Evolutionary conservation across 257 asterid species (phyloP), one percentile per base, ranked within the genome.

Genomic region (Solanum paucissectum): DNA sequence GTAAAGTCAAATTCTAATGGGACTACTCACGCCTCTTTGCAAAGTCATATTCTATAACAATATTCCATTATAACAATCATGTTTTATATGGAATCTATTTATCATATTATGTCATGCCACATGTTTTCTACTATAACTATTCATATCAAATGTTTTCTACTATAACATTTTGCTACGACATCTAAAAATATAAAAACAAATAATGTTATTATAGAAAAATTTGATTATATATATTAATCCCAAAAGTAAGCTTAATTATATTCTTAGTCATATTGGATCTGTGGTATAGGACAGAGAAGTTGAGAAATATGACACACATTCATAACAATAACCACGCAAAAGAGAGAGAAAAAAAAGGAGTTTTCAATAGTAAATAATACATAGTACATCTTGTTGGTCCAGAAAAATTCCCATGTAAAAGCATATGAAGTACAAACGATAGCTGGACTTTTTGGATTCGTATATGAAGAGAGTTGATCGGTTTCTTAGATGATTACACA

Each of bases 1-100:
- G 1, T 6, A 2, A 55, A 18, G 64, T 55, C 64, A 55, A 18
- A 18, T 55, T 58, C 7, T 74, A n/a, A n/a, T 4, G 7, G 71
- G 16, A n/a, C 32, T 62, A 9, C 3, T 62, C 32, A 23, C 0
- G 0, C 32, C 0, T 62, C 13, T n/a, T 9, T 0, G 3, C 14
- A 0, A 62, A 10, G 1, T 27, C 2, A 5, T 66, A 62, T 10
- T 27, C 5, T 66, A 27, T 12, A 27, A 6, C 74, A 66, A 25
- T 1, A 68, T 27, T 27, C 12, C 9, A 68, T 4, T 11, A 68
- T 68, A 6, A 5, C 5, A 12, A 27, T 64, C 16, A n/a, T 52
- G 6, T 18, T 2, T 1, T 5, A 16, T 52, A 52, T 18, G 1
- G 0, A 52, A 52, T 0, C 23, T 6, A 0, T 52, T n/a, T 64